Evolutionary conservation across 345 rosid species (phyloP).

Genomic region (Rhodamnia argentea): DNA sequence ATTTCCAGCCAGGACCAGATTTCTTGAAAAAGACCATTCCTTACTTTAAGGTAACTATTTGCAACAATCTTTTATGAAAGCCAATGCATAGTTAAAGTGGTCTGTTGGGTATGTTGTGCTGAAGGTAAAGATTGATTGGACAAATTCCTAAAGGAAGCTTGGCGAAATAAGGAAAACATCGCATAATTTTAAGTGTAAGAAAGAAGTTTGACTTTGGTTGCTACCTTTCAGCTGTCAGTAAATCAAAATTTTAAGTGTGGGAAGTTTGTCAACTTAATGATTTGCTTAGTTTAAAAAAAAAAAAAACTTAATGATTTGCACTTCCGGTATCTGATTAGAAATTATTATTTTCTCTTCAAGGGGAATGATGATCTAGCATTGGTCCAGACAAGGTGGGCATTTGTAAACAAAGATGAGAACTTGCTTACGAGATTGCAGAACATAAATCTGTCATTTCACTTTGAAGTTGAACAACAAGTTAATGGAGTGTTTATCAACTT

Average conservation of each 20-base stretch:
- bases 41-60: constrained; percentile 51
- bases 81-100: background rate
- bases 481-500: constrained; percentile 77
- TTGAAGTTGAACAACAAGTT: constrained; percentile 93
- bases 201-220: background rate
- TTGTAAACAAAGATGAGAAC: constrained; percentile 91
- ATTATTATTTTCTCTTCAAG: constrained; percentile 13
- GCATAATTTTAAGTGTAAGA: background rate
- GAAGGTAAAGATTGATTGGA: too few species aligned
- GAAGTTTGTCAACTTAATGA: background rate
- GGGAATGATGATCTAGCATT: constrained; percentile 69
- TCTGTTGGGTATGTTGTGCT: background rate
- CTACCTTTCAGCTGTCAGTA: background rate
- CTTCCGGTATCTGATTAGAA: background rate
- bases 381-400: constrained; percentile 87
- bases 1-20: constrained; percentile 85
- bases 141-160: background rate
- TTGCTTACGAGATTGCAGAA: constrained; percentile 83
- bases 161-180: background rate
- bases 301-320: background rate
- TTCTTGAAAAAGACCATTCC: constrained; percentile 82
- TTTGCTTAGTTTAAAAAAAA: background rate
- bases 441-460: constrained; percentile 79
- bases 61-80: background rate
- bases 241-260: background rate